Conservation (phyloP, 139 green algal species). For the Chlorella sp. region DNA sequence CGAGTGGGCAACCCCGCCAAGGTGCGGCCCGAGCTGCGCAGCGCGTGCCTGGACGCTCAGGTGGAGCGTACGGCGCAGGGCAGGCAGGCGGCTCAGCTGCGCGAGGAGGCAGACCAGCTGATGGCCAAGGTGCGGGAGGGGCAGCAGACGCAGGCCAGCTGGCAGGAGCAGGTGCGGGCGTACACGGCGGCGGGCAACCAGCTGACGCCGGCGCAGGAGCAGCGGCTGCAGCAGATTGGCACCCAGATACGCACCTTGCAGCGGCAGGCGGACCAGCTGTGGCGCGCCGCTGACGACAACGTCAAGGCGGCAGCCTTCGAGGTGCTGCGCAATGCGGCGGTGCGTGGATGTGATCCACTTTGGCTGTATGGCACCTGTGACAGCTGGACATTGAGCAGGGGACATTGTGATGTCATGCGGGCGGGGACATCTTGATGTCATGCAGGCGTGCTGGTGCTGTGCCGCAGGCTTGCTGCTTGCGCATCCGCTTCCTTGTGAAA, state of each 20-base stretch:
- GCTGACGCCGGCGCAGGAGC: slow-evolving; percentile 38
- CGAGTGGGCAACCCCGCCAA: slow-evolving; percentile 74
- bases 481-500: no score
- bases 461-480: no score
- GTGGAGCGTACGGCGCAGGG: slow-evolving; percentile 58
- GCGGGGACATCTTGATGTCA: no score
- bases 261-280: slow-evolving; percentile 19
- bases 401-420: no score
- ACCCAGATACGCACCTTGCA: background rate
- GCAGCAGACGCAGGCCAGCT: background rate
- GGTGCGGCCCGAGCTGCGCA: slow-evolving; percentile 54
- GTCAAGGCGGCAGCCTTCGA: slow-evolving; percentile 39
- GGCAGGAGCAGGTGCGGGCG: background rate
- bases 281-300: slow-evolving; percentile 39
- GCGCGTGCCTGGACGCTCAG: slow-evolving; percentile 68
- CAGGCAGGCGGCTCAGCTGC: slow-evolving; percentile 31
- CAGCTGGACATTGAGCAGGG: background rate
- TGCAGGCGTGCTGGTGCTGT: no score
- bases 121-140: background rate
- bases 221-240: slow-evolving; percentile 14
- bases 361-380: no score
- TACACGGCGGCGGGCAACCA: background rate
- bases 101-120: background rate
- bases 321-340: slow-evolving; percentile 56
- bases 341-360: slow-evolving; percentile 34